phyloP scores from a whole-genome alignment of 2,329 filamentous ascomycete species.

The Pseudogymnoascus sp. region DNA sequence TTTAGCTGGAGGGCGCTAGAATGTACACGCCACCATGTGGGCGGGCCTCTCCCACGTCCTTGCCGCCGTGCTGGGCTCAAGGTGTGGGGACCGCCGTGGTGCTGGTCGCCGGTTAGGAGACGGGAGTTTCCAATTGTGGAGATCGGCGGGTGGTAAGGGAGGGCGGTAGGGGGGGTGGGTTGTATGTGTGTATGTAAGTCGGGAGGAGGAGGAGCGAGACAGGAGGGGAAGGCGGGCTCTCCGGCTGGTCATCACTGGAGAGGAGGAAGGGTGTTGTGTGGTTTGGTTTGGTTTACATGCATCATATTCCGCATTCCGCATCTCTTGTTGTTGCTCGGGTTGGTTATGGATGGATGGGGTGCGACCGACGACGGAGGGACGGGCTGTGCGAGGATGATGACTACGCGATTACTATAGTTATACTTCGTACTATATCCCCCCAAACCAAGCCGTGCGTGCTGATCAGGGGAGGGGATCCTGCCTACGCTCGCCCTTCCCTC shows the following conservation, averaged over 20 bases:
- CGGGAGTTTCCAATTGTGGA: conserved; percentile 8
- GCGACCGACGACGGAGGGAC: not conserved
- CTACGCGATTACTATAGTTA: not conserved
- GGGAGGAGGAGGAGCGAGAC: not conserved
- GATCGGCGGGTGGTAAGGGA: not conserved
- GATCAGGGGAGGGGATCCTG: not conserved
- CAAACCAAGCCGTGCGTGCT: not conserved
- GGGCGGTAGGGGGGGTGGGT: not conserved
- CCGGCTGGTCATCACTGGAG: not conserved
- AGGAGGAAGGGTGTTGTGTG: too few relatives aligned
- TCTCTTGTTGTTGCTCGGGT: not conserved
- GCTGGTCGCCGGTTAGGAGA: conserved; percentile 8
- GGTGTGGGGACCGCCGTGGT: not conserved
- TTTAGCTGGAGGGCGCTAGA: not conserved
- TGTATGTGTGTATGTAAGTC: too few relatives aligned
- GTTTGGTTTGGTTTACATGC: not conserved
- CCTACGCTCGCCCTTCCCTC: not conserved
- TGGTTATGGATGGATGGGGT: not conserved
- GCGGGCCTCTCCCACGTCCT: conserved; percentile 1
- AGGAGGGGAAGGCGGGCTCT: not conserved
- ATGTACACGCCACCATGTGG: not conserved
- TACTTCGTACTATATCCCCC: not conserved
- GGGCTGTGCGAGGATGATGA: conserved; percentile 1
- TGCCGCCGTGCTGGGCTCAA: not conserved
- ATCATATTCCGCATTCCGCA: not conserved